phyloP scores from a whole-genome alignment of 352 stramenopile genomes.

The Globisporangium ultimum region DNA sequence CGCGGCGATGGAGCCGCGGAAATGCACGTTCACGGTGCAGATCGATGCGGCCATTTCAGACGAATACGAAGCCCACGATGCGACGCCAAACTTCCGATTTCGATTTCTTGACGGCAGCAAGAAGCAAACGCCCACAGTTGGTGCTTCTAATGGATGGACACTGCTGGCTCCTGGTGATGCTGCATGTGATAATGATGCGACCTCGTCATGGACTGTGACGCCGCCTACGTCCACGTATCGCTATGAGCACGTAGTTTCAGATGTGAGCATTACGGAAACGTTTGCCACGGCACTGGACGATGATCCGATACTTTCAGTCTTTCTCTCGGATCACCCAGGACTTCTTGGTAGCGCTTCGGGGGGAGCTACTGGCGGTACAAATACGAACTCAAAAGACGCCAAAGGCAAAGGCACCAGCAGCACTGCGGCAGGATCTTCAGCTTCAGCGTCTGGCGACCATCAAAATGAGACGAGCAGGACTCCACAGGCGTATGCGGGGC shows the following conservation, averaged over 20 bases:
- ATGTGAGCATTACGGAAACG: constrained; percentile 45
- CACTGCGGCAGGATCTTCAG: constrained; percentile 7
- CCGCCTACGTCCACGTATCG: constrained; percentile 20
- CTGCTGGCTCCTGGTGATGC: constrained; percentile 7
- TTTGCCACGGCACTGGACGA: constrained; percentile 45
- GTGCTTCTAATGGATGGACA: constrained; percentile 27
- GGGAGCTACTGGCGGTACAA: constrained; percentile 5
- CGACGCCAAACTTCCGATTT: constrained; percentile 55
- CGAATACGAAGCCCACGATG: constrained; percentile 33
- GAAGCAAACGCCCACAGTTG: constrained; percentile 44
- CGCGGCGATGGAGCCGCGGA: constrained; percentile 17
- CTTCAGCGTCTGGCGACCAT: constrained; percentile 1
- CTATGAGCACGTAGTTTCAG: constrained; percentile 44
- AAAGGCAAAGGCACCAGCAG: constrained; percentile 21
- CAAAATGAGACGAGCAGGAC: constrained; percentile 12
- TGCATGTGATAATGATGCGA: neutral
- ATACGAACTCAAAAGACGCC: constrained; percentile 24
- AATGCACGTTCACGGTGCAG: constrained; percentile 58
- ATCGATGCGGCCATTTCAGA: constrained; percentile 42
- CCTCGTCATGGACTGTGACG: neutral
- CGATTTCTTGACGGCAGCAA: constrained; percentile 64
- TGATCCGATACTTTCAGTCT: constrained; percentile 62
- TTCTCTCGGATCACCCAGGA: constrained; percentile 49
- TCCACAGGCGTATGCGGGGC: constrained; percentile 32
- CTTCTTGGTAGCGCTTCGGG: constrained; percentile 14